Percentiles rank a stretch among this genome's conserved stretches.
Evolutionary conservation across 2,329 filamentous ascomycete species (phyloP).

Genomic region (Acephala macrosclerotiorum): DNA sequence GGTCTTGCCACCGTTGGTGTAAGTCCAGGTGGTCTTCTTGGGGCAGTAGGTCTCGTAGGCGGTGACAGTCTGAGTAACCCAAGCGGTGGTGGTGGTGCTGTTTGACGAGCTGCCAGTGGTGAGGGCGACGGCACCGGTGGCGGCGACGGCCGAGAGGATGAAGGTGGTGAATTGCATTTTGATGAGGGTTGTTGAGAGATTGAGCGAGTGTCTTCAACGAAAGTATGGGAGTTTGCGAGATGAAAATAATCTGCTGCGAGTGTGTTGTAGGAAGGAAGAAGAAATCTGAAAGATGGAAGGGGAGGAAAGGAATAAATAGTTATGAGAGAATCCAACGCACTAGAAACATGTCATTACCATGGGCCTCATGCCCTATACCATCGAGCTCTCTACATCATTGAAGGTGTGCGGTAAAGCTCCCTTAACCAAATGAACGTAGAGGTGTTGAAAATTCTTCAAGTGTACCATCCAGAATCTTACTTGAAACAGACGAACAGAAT

Average conservation of each 20-base stretch:
- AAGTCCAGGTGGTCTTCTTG: conserved; percentile 20
- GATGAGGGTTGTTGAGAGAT: conserved; percentile 30
- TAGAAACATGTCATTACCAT: not conserved
- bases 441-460: not conserved
- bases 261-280: not conserved
- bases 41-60: conserved; percentile 30
- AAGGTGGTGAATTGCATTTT: conserved; percentile 42
- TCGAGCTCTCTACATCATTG: not conserved
- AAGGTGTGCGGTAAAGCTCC: not conserved
- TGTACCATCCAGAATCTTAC: not conserved
- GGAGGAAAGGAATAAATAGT: conserved; percentile 9
- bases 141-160: conserved; percentile 26
- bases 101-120: conserved; percentile 8
- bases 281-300: not conserved
- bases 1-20: conserved; percentile 8
- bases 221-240: conserved; percentile 8
- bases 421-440: not conserved
- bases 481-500: not conserved
- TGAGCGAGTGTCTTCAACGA: conserved; percentile 20
- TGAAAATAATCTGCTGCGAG: not conserved
- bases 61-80: conserved; percentile 26
- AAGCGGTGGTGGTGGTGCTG: conserved; percentile 3
- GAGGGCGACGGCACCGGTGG: conserved; percentile 16
- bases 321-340: not conserved
- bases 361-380: not conserved